Base-by-base conservation (phyloP, 306 rosid species). In the Mimosa bimucronata region DNA sequence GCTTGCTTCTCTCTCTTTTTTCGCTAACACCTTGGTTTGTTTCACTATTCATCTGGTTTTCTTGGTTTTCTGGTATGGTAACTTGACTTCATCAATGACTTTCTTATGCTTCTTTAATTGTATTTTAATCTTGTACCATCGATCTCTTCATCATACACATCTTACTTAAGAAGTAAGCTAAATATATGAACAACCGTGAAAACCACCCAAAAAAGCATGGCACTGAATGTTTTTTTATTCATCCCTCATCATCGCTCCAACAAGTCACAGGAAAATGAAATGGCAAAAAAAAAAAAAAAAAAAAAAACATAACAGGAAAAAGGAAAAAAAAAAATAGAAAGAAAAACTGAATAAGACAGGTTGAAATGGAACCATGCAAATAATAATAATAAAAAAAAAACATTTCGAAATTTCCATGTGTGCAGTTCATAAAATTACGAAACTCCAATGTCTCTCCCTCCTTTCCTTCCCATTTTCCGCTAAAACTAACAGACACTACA, bases 401-500 rank as follows among this genome's bases (percentile, higher is more conserved):
- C n/a, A 46, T 31, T 75, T 7, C 23, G 15, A 14, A 74, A 41
- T 79, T 53, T n/a, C 50, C 34, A 7, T 29, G 7, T 34, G 9
- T 16, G 71, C 25, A n/a, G 73, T 6, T 42, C 21, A 58, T 45
- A 11, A 15, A 38, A 30, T 79, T 73, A 50, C 41, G 71, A 80
- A 76, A 23, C 58, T 45, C 57, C 77, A 58, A 67, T 77, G 26
- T 31, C 34, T 67, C 45, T 66, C 46, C 3, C 52, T 23, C 45
- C 62, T 77, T 45, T 60, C 45, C 66, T 48, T 19, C 40, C 53
- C 23, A 68, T 64, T 75, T 18, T 71, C 60, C 70, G 60, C 73
- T 21, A 21, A 79, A 78, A 75, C 67, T 9, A 75, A 37, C 81
- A 45, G 7, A 29, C 67, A 34, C 79, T 77, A 5, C 72, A 68